phyloP scores from a whole-genome alignment of 257 asterid genomes.

The Jaltomata sinuosa region DNA sequence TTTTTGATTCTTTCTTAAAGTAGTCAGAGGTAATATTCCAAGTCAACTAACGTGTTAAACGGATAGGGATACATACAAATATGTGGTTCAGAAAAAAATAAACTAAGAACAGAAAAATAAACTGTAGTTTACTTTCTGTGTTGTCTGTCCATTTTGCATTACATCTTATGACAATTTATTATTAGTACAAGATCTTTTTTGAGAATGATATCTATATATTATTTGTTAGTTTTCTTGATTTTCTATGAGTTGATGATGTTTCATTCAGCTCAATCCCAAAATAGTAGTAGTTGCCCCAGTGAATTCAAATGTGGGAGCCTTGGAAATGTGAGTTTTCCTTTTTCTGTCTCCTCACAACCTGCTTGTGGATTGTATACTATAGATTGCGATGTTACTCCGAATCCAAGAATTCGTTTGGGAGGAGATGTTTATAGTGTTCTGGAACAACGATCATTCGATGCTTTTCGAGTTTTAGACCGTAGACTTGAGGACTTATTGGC shows the following conservation, averaged over 20 bases:
- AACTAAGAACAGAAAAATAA: not conserved
- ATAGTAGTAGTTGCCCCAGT: not conserved
- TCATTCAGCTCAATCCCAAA: not conserved
- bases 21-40: not conserved
- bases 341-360: not conserved
- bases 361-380: not conserved
- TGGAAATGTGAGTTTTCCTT: not conserved
- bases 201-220: not conserved
- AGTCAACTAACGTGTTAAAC: not conserved
- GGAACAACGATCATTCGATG: accelerated
- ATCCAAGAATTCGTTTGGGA: not conserved
- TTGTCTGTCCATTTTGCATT: not conserved
- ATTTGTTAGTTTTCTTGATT: not conserved
- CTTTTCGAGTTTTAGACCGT: not conserved
- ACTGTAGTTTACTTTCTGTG: not conserved
- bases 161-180: not conserved
- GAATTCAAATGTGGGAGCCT: not conserved
- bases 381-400: not conserved
- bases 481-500: not conserved
- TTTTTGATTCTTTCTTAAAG: not conserved
- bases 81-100: not conserved
- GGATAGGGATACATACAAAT: not conserved
- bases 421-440: not conserved
- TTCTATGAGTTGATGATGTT: not conserved
- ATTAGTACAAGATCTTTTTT: not conserved